These are phyloP conservation scores for Polygonum maritimum DNA, from an alignment of 148 eudicot species.

Conservation along the genomic window DNA sequence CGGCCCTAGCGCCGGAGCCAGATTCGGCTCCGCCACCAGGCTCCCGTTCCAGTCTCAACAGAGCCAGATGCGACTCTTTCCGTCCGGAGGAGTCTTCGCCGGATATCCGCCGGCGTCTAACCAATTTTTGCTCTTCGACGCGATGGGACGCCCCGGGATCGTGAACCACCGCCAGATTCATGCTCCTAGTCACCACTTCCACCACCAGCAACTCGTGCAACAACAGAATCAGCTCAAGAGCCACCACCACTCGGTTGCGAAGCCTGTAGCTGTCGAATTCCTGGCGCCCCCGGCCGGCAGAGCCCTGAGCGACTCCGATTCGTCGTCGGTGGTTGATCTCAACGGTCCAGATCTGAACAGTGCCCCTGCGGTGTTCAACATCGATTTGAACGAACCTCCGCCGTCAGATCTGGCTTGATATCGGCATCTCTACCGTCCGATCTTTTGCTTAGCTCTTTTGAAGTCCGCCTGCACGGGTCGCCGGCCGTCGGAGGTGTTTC, in stretches of 20 bases:
- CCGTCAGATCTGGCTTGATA: constrained; percentile 17
- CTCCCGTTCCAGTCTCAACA: constrained; percentile 1
- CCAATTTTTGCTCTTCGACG: constrained; percentile 13
- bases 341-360: constrained; percentile 3
- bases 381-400: constrained; percentile 28
- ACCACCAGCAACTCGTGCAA: background rate
- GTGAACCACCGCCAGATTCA: constrained; percentile 5
- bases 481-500: constrained; percentile 11
- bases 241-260: background rate
- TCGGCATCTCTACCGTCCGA: background rate
- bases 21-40: background rate
- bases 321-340: constrained; percentile 22
- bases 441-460: background rate
- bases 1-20: constrained; percentile 1
- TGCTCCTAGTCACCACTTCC: background rate
- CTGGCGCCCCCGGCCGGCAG: constrained; percentile 8
- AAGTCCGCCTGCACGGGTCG: background rate
- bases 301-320: constrained; percentile 23
- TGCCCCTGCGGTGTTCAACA: background rate
- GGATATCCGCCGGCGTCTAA: background rate
- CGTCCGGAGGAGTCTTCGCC: background rate
- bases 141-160: constrained; percentile 9
- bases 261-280: background rate
- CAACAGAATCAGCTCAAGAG: background rate
- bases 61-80: background rate